These are phyloP conservation scores for Kodamaea sp. DNA, from an alignment of 1,139 yeast genomes.

Conservation along the genomic window DNA sequence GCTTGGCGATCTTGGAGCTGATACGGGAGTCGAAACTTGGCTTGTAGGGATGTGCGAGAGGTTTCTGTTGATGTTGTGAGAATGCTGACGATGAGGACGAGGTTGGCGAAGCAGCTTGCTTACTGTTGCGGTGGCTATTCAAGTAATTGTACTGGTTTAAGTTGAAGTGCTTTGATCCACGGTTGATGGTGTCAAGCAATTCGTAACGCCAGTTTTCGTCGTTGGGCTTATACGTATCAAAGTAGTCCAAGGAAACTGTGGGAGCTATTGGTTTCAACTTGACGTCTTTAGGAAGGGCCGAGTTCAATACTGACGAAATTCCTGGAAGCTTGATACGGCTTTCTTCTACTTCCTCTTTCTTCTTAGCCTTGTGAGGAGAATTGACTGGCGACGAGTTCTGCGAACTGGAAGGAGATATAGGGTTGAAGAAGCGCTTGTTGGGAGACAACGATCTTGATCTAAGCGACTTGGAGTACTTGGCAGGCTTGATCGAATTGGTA, in stretches of 20 bases:
- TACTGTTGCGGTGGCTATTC: conserved; percentile 19
- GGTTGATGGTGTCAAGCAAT: conserved; percentile 39
- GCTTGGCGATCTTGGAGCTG: conserved; percentile 33
- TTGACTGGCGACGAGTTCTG: conserved; percentile 27
- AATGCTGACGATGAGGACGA: conserved; percentile 2
- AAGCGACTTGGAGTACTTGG: conserved; percentile 13
- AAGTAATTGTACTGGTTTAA: conserved; percentile 33
- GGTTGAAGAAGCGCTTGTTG: conserved; percentile 26
- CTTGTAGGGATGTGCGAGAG: conserved; percentile 18
- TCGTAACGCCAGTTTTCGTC: conserved; percentile 52
- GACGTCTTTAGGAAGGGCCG: conserved; percentile 23
- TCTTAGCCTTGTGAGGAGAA: conserved; percentile 14
- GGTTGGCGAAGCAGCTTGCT: not conserved
- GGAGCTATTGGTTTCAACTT: conserved; percentile 40
- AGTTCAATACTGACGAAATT: conserved; percentile 39
- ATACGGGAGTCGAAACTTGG: conserved; percentile 47
- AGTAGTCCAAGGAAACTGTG: conserved; percentile 48
- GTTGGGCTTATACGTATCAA: conserved; percentile 50
- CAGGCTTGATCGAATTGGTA: conserved; percentile 5
- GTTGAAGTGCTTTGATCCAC: conserved; percentile 31
- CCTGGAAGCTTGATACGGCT: conserved; percentile 37
- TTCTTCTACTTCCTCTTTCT: conserved; percentile 1
- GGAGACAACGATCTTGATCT: conserved; percentile 42
- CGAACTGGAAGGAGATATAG: conserved; percentile 33
- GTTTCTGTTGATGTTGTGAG: conserved; percentile 10